Conservation (phyloP, 305 asterid genomes). For the Lippia alba region DNA sequence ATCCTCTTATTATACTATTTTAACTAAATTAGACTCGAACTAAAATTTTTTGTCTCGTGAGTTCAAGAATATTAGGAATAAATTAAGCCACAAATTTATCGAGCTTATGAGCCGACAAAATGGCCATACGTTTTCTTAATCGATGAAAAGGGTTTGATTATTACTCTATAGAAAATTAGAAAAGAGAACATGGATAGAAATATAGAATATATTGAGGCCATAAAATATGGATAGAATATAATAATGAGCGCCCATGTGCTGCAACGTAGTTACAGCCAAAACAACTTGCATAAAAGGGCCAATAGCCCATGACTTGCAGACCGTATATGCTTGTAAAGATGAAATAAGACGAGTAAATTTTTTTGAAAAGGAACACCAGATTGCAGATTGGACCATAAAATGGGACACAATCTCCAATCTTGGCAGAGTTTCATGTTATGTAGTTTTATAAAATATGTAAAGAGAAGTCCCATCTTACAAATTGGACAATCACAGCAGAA, state of each 20-base stretch:
- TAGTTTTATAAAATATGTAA: too few species aligned
- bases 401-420: constrained; percentile 23
- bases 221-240: constrained; percentile 25
- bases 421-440: constrained; percentile 24
- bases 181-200: too few species aligned
- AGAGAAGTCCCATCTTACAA: too few species aligned
- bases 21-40: too few species aligned
- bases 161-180: too few species aligned
- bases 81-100: constrained; percentile 1
- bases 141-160: too few species aligned
- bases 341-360: constrained; percentile 14
- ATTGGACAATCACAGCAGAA: background rate
- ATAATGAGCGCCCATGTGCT: constrained; percentile 7
- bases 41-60: too few species aligned
- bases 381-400: constrained; percentile 29
- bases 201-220: constrained; percentile 32
- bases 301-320: constrained; percentile 27
- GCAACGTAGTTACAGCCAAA: constrained; percentile 22
- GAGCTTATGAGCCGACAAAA: too few species aligned
- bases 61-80: background rate
- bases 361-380: constrained; percentile 20
- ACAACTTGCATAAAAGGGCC: constrained; percentile 34
- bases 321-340: constrained; percentile 21
- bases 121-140: too few species aligned
- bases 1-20: too few species aligned